Percentiles rank a stretch among this genome's conserved stretches.
These are phyloP conservation scores for Annona cherimola DNA, from an alignment of 164 flowering plant species.

Conservation along the genomic window DNA sequence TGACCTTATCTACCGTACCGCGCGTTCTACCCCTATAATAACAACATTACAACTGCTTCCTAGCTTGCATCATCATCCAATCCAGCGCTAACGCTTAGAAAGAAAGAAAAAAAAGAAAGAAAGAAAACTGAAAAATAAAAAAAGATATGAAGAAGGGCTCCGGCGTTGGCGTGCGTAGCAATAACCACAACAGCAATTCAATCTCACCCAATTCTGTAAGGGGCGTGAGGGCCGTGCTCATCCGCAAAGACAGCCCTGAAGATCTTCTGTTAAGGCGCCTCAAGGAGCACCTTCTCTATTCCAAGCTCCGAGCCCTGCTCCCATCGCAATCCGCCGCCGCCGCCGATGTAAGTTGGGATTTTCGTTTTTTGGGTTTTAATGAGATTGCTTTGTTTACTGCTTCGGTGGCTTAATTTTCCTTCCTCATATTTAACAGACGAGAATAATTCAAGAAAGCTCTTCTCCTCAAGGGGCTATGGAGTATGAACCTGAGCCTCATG, in stretches of 20 bases:
- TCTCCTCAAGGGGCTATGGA: background rate
- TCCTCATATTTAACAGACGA: too few relatives aligned
- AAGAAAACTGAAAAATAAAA: background rate
- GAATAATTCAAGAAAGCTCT: too few relatives aligned
- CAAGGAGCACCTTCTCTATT: conserved; percentile 9
- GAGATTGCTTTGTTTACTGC: too few relatives aligned
- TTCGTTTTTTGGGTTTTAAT: background rate
- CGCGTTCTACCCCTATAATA: background rate
- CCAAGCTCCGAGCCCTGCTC: conserved; percentile 13
- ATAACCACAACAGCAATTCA: background rate
- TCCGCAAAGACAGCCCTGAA: conserved; percentile 12
- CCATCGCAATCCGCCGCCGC: conserved; percentile 7
- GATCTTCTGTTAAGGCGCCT: conserved; percentile 5
- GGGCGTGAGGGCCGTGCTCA: background rate
- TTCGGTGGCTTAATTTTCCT: background rate
- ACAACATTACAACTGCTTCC: background rate
- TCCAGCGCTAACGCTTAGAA: background rate
- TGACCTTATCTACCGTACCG: background rate
- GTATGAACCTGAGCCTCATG: conserved; percentile 4
- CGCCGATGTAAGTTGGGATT: background rate
- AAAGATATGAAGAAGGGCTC: conserved; percentile 4
- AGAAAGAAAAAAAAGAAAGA: background rate
- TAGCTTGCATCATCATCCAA: background rate
- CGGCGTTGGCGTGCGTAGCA: too few relatives aligned
- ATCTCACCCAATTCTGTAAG: background rate